phyloP scores from a whole-genome alignment of 2,329 filamentous ascomycete species.

The Verticillium alfalfae region DNA sequence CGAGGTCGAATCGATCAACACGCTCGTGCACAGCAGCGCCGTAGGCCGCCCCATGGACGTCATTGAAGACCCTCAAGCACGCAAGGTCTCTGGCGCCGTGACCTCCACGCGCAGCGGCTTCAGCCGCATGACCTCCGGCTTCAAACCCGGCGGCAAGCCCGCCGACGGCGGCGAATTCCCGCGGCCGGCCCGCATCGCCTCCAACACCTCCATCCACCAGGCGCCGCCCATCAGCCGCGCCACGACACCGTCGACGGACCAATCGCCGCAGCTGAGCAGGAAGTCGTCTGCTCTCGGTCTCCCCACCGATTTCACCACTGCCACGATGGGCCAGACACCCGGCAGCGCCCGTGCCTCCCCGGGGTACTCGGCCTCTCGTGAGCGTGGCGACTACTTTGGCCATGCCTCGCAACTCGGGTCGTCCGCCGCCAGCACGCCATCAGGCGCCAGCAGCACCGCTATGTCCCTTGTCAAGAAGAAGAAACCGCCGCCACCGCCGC shows the following conservation, averaged over 20 bases:
- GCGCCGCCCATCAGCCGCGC: constrained; percentile 2
- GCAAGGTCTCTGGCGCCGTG: constrained; percentile 17
- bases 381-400: constrained; percentile 23
- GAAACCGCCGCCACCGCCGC: constrained; percentile 74
- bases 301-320: constrained; percentile 39
- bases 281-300: constrained; percentile 21
- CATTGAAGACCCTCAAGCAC: constrained; percentile 20
- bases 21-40: constrained; percentile 63
- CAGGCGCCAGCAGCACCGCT: not conserved
- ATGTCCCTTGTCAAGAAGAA: constrained; percentile 34
- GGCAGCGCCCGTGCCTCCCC: constrained; percentile 21
- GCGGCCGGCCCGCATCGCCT: constrained; percentile 22
- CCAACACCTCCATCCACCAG: constrained; percentile 21
- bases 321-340: constrained; percentile 30
- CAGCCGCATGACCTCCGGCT: constrained; percentile 32
- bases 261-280: constrained; percentile 20
- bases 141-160: constrained; percentile 27
- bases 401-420: constrained; percentile 13
- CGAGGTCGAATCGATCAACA: constrained; percentile 60
- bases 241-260: constrained; percentile 4
- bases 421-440: constrained; percentile 6
- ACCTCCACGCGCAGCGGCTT: constrained; percentile 24
- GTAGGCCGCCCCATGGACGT: constrained; percentile 42
- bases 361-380: constrained; percentile 9
- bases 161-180: constrained; percentile 12